These are phyloP conservation scores for Apiospora rasikravindrae DNA, from an alignment of 2,329 filamentous ascomycete species.

Conservation along the genomic window DNA sequence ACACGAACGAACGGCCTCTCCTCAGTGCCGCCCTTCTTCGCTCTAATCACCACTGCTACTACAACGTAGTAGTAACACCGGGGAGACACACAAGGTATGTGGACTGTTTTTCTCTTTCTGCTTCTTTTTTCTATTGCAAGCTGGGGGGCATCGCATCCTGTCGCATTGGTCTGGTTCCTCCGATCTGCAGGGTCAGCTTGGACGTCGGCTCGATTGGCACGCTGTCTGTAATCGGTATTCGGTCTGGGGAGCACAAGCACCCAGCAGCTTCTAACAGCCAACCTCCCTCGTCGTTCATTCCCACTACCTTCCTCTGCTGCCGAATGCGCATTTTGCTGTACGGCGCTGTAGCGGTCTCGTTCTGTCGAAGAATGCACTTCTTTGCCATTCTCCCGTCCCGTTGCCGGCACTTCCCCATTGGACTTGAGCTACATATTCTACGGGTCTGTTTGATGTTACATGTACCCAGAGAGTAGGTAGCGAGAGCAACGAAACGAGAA, in stretches of 20 bases:
- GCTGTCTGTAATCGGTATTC: conserved; percentile 1
- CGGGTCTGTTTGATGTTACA: background rate
- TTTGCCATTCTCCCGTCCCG: too few species aligned
- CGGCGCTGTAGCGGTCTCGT: background rate
- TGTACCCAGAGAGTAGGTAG: conserved; percentile 10
- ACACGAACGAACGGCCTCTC: conserved; percentile 15
- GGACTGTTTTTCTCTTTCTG: background rate
- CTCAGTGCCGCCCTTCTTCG: background rate
- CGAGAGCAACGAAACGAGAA: background rate
- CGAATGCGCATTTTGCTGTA: background rate
- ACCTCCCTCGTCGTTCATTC: background rate
- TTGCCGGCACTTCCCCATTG: background rate
- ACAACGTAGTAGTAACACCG: background rate
- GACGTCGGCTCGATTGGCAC: conserved; percentile 6
- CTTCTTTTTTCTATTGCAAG: background rate
- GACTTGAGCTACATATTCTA: background rate
- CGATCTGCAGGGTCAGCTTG: conserved; percentile 11
- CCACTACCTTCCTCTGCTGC: background rate
- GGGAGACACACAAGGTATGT: conserved; percentile 14
- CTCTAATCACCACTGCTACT: background rate
- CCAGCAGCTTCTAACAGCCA: conserved; percentile 8
- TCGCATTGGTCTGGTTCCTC: background rate
- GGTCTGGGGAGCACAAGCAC: conserved; percentile 6
- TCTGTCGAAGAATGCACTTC: background rate
- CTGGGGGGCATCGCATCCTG: background rate